Evolutionary conservation across 371 early-diverging fungal species (phyloP).

Genomic region (Rhizopus arrhizus): DNA sequence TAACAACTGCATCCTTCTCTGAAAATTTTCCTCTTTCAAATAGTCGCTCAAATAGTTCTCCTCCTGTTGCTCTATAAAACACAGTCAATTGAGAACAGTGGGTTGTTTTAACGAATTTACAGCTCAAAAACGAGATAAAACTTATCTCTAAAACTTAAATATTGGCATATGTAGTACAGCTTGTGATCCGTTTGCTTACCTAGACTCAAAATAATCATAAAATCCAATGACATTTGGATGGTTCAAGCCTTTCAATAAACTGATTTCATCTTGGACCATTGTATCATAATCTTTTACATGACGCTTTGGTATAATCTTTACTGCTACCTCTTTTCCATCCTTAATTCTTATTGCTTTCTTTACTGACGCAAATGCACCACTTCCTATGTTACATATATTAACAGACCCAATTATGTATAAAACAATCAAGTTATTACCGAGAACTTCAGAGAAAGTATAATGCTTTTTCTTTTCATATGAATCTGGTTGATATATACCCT

Average conservation of each 20-base stretch:
- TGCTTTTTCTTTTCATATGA: slow-evolving; percentile 71
- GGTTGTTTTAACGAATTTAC: slow-evolving; percentile 34
- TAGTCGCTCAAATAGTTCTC: slow-evolving; percentile 90
- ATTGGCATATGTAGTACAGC: background rate
- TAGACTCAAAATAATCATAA: slow-evolving; percentile 79
- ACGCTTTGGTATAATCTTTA: slow-evolving; percentile 80
- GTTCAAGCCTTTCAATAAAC: slow-evolving; percentile 62
- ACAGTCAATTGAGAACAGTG: background rate
- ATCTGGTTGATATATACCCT: slow-evolving; percentile 59
- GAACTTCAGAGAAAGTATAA: slow-evolving; percentile 61
- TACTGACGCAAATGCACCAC: slow-evolving; percentile 78
- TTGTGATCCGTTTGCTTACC: slow-evolving; percentile 26
- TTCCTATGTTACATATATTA: slow-evolving; percentile 43
- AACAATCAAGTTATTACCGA: slow-evolving; percentile 50
- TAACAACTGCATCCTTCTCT: slow-evolving; percentile 80
- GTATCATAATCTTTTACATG: slow-evolving; percentile 65
- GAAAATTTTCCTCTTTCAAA: slow-evolving; percentile 82
- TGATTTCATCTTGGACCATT: slow-evolving; percentile 79
- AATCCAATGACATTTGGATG: slow-evolving; percentile 87
- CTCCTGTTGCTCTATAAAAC: slow-evolving; percentile 67
- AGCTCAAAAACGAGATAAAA: slow-evolving; percentile 91
- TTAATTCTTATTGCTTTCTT: slow-evolving; percentile 61
- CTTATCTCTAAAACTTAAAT: slow-evolving; percentile 58
- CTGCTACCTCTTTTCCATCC: slow-evolving; percentile 67
- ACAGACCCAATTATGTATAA: background rate